phyloP scores from a whole-genome alignment of 345 rosid genomes.

The Theobroma cacao region DNA sequence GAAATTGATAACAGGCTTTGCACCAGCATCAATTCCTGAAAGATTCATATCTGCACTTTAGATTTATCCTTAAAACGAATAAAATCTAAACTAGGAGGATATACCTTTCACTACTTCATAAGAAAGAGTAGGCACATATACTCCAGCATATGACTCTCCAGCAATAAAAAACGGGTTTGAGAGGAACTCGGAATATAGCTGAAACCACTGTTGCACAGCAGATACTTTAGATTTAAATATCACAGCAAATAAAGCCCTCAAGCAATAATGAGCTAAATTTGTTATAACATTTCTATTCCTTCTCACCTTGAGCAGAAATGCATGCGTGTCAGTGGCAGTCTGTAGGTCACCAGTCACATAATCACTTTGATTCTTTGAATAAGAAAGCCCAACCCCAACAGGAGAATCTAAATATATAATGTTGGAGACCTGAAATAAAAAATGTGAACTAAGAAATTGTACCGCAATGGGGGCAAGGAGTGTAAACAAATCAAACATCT shows the following conservation, averaged over 20 bases:
- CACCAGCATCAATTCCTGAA: constrained; percentile 60
- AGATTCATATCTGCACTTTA: not conserved
- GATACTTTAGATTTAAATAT: not conserved
- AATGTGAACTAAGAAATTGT: not conserved
- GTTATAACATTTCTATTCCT: not conserved
- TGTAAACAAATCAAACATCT: not conserved
- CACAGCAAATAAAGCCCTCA: not conserved
- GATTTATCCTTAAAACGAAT: not conserved
- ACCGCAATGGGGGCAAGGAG: not conserved
- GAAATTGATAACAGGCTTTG: constrained; percentile 60
- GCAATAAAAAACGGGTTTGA: constrained; percentile 72
- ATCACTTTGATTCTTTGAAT: constrained; percentile 54
- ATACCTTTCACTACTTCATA: constrained; percentile 69
- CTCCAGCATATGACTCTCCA: constrained; percentile 96
- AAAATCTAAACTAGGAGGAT: constrained; percentile 8
- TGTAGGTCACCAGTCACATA: constrained; percentile 57
- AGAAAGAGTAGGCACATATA: constrained; percentile 86
- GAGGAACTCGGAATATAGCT: constrained; percentile 74
- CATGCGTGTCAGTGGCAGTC: constrained; percentile 70
- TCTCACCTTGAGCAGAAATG: constrained; percentile 68
- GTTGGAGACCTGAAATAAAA: constrained; percentile 62
- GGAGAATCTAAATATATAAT: constrained; percentile 84
- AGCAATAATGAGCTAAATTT: not conserved
- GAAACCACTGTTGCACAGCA: constrained; percentile 66
- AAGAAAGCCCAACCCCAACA: constrained; percentile 83